Evolutionary conservation across 768 basidiomycete genomes (phyloP), one percentile per base, ranked within the genome.

Genomic region (Epithele typhae): DNA sequence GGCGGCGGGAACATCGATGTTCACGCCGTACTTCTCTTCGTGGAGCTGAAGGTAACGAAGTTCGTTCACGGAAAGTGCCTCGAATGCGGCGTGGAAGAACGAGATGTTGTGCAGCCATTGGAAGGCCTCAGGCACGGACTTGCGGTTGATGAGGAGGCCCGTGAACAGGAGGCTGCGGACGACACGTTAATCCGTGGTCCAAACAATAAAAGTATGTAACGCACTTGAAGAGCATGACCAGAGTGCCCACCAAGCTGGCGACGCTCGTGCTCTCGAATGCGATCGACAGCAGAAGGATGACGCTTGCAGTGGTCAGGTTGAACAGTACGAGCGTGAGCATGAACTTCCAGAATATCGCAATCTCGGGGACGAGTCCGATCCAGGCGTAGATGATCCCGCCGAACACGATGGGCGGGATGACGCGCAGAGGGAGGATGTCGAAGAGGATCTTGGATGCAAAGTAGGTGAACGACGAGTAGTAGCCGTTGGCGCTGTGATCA

Each of bases 41-140:
- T 91, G 92, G 27, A 99, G 71, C 60, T 93, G 90, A 23, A 98
- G 69, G 67, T 96, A 97, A 40, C 94, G 76, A 47, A 99, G 72
- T 65, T 99, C 96, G 62, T 98, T 99, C 47, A 99, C 96, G n/a
- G 94, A 84, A 32, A 99, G 76, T 1, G 90, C 94, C 68, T 99
- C 96, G 56, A 93, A 98, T 0, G 91, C 96, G 19, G 96, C 95
- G 69, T 99, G 96, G 84, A 96, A 99, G 76, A 98, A 98, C 5
- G 93, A 96, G 5, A 90, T 60, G 0, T 87, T 92, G 61, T 93
- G 88, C 49, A 99, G 69, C 89, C 92, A 96, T 48, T 78, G 82
- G 40, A 96, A 71, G 30, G 71, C 74, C 0, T 75, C 73, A 0
- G 79, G 74, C 11, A 97, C 79, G 22, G 86, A 85, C 50, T 93